phyloP scores from a whole-genome alignment of 2,329 filamentous ascomycete species.

The Aspergillus sp. region DNA sequence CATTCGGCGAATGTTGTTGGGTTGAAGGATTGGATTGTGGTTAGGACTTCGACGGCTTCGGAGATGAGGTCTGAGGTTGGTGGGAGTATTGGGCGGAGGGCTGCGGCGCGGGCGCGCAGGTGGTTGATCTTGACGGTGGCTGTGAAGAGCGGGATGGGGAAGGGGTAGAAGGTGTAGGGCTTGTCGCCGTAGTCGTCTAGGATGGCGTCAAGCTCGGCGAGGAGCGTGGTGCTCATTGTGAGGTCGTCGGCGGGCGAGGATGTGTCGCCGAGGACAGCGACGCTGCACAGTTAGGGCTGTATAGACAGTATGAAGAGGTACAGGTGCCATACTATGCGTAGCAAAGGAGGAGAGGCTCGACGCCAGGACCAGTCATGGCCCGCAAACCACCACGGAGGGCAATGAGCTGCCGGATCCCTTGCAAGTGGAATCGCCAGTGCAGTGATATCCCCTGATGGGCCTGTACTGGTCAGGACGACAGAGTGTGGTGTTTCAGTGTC shows the following conservation, averaged over 20 bases:
- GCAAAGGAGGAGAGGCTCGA: background rate
- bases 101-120: conserved; percentile 27
- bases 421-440: conserved; percentile 38
- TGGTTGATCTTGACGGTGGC: conserved; percentile 39
- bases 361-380: conserved; percentile 10
- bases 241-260: conserved; percentile 37
- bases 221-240: conserved; percentile 21
- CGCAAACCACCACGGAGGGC: conserved; percentile 34
- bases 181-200: conserved; percentile 21
- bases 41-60: background rate
- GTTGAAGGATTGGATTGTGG: background rate
- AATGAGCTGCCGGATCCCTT: conserved; percentile 34
- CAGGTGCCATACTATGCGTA: background rate
- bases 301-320: too few relatives aligned
- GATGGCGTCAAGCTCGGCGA: conserved; percentile 28
- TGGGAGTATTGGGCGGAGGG: background rate
- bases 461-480: conserved; percentile 17
- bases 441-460: conserved; percentile 29
- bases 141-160: conserved; percentile 32
- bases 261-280: conserved; percentile 36
- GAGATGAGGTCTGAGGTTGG: background rate
- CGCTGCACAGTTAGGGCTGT: background rate
- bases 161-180: conserved; percentile 27
- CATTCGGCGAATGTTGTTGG: background rate
- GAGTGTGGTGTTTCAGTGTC: background rate